phyloP scores from a whole-genome alignment of 148 eudicot genomes.

The Gaultheria prostrata region DNA sequence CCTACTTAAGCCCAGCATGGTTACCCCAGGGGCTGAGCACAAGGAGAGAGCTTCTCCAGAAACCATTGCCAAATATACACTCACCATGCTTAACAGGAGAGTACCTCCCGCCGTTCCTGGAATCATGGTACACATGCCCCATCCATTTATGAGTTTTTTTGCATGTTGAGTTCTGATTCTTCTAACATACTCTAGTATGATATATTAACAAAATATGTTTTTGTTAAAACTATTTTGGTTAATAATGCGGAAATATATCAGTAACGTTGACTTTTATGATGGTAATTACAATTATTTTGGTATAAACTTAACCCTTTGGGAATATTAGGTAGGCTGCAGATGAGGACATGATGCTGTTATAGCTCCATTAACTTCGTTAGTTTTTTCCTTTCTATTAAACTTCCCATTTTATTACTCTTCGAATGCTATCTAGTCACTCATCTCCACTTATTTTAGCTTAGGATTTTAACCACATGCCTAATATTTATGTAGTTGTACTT shows the following conservation, averaged over 20 bases:
- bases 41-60: constrained; percentile 86
- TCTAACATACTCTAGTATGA: neutral
- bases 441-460: neutral
- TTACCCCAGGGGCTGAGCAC: constrained; percentile 97
- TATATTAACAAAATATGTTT: neutral
- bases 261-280: neutral
- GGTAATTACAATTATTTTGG: neutral
- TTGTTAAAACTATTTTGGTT: neutral
- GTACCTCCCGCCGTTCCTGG: constrained; percentile 99
- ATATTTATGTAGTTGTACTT: neutral
- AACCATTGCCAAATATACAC: constrained; percentile 74
- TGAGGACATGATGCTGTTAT: neutral
- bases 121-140: constrained; percentile 61
- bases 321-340: neutral
- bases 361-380: neutral
- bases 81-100: constrained; percentile 84
- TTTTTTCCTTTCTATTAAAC: neutral
- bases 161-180: neutral
- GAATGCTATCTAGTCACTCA: neutral
- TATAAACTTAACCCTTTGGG: neutral
- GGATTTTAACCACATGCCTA: neutral
- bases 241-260: neutral
- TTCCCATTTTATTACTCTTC: neutral
- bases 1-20: constrained; percentile 97
- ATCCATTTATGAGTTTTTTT: neutral